phyloP scores from a whole-genome alignment of 306 rosid species.

The Glycine tomentella region DNA sequence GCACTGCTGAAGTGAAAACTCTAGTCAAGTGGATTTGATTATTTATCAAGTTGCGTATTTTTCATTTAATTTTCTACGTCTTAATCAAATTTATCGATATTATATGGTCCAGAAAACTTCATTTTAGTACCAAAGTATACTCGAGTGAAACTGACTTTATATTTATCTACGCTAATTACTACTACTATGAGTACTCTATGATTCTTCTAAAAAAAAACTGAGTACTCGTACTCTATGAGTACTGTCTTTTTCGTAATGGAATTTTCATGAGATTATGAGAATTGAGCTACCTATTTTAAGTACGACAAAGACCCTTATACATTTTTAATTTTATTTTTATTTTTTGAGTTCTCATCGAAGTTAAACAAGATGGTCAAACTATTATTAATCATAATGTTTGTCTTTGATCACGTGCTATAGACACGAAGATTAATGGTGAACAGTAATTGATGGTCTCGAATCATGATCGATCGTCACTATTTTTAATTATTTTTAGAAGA shows the following conservation, averaged over 20 bases:
- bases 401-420: constrained; percentile 37
- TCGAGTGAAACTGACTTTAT: not conserved
- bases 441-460: not conserved
- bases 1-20: not conserved
- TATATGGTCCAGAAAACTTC: not conserved
- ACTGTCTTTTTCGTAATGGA: not conserved
- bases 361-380: not conserved
- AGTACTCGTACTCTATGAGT: too few relatives aligned
- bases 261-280: not conserved
- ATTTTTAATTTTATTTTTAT: not conserved
- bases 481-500: not conserved
- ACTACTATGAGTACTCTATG: not conserved
- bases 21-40: not conserved
- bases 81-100: not conserved
- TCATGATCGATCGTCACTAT: not conserved
- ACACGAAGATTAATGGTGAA: constrained; percentile 44
- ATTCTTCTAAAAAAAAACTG: too few relatives aligned
- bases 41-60: not conserved
- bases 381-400: constrained; percentile 25
- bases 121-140: not conserved
- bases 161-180: not conserved
- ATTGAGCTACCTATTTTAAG: not conserved
- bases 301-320: not conserved
- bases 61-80: not conserved
- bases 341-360: not conserved